Evolutionary conservation across 768 basidiomycete species (phyloP).

Genomic region (Mycena galericulata): DNA sequence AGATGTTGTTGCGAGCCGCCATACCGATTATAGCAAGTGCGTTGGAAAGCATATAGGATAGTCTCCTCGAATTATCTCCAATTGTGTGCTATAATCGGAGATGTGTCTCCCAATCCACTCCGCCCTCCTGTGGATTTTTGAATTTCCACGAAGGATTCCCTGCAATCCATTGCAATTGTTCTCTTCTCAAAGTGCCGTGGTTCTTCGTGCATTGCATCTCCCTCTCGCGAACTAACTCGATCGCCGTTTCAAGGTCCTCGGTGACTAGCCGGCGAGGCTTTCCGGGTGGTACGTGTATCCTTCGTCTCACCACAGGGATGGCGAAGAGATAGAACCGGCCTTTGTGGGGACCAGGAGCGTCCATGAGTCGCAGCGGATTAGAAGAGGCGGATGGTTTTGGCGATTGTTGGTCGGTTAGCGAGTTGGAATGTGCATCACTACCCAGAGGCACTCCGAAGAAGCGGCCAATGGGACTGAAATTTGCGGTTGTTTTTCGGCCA

Average conservation of each 20-base stretch:
- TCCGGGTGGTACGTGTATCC: background rate
- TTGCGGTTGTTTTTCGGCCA: background rate
- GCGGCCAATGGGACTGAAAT: conserved; percentile 23
- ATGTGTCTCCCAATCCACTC: background rate
- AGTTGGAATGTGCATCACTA: background rate
- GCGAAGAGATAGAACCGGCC: conserved; percentile 23
- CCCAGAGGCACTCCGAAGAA: conserved; percentile 24
- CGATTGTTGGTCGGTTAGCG: background rate
- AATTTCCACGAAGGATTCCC: background rate
- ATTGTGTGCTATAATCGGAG: conserved; percentile 11
- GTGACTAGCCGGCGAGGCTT: conserved; percentile 1
- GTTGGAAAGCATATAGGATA: too few relatives aligned
- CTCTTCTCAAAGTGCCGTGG: conserved; percentile 14
- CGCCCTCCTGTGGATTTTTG: conserved; percentile 15
- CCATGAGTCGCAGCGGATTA: conserved; percentile 14
- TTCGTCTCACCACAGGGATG: conserved; percentile 20
- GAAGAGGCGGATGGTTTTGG: background rate
- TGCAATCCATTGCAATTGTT: conserved; percentile 20
- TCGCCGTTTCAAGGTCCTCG: conserved; percentile 4
- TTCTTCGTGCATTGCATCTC: conserved; percentile 1
- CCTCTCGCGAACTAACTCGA: conserved; percentile 8
- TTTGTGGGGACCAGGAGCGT: background rate
- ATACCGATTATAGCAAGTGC: too few relatives aligned
- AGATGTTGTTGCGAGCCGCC: too few relatives aligned
- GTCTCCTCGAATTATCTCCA: too few relatives aligned